Evolutionary conservation across 2,329 filamentous ascomycete species (phyloP), one percentile per base, ranked within the genome.

Genomic region (Neophaeococcomyces aloes): DNA sequence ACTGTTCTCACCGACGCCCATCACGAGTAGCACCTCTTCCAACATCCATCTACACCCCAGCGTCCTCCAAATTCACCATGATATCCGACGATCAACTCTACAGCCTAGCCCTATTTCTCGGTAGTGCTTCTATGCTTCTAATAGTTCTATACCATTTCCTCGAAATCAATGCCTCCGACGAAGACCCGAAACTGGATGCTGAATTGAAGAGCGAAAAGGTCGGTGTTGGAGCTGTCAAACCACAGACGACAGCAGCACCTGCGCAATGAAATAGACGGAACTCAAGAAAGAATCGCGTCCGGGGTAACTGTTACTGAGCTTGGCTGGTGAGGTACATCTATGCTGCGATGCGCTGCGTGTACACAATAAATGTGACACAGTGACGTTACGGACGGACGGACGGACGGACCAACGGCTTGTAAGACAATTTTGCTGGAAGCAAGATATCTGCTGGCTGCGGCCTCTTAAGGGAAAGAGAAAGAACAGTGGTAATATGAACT

Each of bases 131-230:
- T 51, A 89, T 96, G 85, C 71, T 95, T 34, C 75, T 98, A 49
- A 95, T 96, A 53, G 79, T 98, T 23, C 67, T 94, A 21, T 96
- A 98, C 67, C 87, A 96, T 65, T 96, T 93, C 68, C 79, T 98
- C 57, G 89, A 96, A 64, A 77, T 94, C 69, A 96, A 98, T 61
- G 78, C 86, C n/a, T 71, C 74, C 46, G 65, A 69, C 32, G 53
- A 57, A 6, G 36, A 27, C 10, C 10, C 23, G 23, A 27, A 27
- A 10, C 10, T 36, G 3, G 27, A 32, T 14, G 18, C 31, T 7
- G 47, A 44, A 10, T 38, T 53, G 38, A 42, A 43, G 18, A 48
- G 43, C 29, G 49, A 53, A 32, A 52, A 50, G 42, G 38, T 15
- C 33, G 49, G 52, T 13, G 48, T 51, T 13, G 52, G 50, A 7